phyloP scores from a whole-genome alignment of 768 basidiomycete genomes.

The Tricholomella constricta region DNA sequence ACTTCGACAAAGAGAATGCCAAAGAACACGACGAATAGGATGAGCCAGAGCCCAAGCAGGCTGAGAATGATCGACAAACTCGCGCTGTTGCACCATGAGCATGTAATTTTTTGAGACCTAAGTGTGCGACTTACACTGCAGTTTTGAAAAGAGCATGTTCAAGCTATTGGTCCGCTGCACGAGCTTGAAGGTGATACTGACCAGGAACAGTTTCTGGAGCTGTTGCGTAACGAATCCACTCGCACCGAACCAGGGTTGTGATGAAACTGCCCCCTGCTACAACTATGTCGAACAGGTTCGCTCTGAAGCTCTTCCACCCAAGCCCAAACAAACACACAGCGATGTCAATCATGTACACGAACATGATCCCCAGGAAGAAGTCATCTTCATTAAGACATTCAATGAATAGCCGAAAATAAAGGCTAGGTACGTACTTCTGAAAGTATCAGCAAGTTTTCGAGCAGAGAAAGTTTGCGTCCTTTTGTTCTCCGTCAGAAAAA shows the following conservation, averaged over 20 bases:
- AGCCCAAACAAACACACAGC: conserved; percentile 78
- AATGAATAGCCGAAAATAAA: not conserved
- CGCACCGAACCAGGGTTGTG: conserved; percentile 67
- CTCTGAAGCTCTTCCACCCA: conserved; percentile 81
- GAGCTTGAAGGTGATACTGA: conserved; percentile 91
- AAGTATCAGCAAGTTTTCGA: conserved; percentile 45
- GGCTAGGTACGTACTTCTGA: conserved; percentile 54
- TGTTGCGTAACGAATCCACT: conserved; percentile 58
- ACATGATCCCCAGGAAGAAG: conserved; percentile 74
- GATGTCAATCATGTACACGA: conserved; percentile 78
- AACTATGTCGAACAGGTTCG: conserved; percentile 88
- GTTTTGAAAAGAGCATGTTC: conserved; percentile 98
- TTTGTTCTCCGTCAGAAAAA: conserved; percentile 8
- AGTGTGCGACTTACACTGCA: conserved; percentile 67
- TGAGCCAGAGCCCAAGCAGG: conserved; percentile 84
- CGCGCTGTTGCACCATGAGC: conserved; percentile 49
- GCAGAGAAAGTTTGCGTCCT: conserved; percentile 83
- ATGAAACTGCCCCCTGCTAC: conserved; percentile 80
- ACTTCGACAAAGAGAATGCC: conserved; percentile 87
- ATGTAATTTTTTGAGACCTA: not conserved
- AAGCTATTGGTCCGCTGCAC: conserved; percentile 85
- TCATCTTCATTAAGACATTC: conserved; percentile 47
- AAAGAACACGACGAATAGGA: conserved; percentile 90
- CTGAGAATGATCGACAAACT: conserved; percentile 86
- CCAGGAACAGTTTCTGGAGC: conserved; percentile 88